Conservation (phyloP, 208 protist genomes). For the Trichomonas tenax region DNA sequence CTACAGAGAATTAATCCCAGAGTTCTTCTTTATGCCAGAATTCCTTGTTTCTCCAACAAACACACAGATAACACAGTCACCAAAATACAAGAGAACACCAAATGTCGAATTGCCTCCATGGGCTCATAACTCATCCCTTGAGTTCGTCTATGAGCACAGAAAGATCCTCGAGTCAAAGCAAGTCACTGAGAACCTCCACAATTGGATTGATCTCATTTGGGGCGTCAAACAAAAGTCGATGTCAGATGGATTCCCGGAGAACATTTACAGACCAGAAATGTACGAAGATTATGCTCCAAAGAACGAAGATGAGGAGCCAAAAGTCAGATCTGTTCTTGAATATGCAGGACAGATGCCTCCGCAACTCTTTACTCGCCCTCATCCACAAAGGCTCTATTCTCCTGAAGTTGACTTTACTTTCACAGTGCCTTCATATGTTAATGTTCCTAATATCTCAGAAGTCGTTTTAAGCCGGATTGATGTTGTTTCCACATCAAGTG, state of each 20-base stretch:
- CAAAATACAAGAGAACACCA: constrained; percentile 33
- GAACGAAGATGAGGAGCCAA: neutral
- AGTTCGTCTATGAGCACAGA: neutral
- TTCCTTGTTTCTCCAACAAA: constrained; percentile 39
- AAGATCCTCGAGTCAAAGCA: neutral
- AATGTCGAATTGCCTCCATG: neutral
- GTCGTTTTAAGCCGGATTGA: neutral
- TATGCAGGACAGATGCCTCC: neutral
- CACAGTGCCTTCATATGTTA: neutral
- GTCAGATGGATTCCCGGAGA: neutral
- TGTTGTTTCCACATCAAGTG: neutral
- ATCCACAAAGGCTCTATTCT: neutral
- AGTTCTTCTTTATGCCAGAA: constrained; percentile 51
- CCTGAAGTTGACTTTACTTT: neutral
- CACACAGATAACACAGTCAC: constrained; percentile 34
- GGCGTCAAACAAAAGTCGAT: neutral
- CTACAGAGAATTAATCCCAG: constrained; percentile 43
- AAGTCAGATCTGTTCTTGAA: neutral
- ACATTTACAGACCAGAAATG: neutral
- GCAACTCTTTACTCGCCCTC: neutral
- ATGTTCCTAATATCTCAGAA: neutral
- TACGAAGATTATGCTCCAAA: neutral
- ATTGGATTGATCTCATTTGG: constrained; percentile 21
- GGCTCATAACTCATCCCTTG: neutral
- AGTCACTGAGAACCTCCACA: neutral